Evolutionary conservation across 2,329 filamentous ascomycete species (phyloP), one percentile per base, ranked within the genome.

Genomic region (Aureobasidium zeae): DNA sequence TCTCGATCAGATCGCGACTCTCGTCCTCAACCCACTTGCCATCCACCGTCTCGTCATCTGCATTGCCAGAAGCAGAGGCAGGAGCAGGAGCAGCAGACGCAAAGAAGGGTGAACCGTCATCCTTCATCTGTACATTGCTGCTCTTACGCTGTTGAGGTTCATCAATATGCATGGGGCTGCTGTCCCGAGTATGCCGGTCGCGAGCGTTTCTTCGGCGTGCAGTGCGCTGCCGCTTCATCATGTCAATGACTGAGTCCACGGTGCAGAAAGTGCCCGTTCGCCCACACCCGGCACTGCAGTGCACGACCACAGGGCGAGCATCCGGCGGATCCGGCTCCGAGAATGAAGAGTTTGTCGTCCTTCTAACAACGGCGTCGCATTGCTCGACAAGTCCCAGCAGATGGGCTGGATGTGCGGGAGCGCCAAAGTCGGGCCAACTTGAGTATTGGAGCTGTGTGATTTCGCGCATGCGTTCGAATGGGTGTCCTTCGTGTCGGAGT

Each of bases 211-310:
- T 21, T 63, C 64, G 48, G 63, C 48, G 60, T 15, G 49, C 50
- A 5, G 51, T 32, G 12, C 69, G 74, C 62, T 94, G 87, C n/a
- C 85, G 79, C 67, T 94, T 94, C 48, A 98, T 68, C 84, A 95
- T 94, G 63, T 95, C 88, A 45, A 96, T 81, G 7, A 96, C 91
- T 28, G 83, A 89, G 60, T 96, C 91, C 12, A 96, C 87, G 0
- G 91, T 94, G 61, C 91, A 96, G 58, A 96, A 98, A 0, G 91
- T 89, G 3, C 91, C 91, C 0, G 91, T 98, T 11, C 91, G 82
- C 1, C 91, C 91, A 63, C 91, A 98, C 0, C 91, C 91, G 3
- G 91, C 91, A 43, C 86, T 94, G 65, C 91, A 98, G 61, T 98
- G 91, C 0, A 98, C 89, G 16, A 98, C 63, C 53, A 95, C 78